Evolutionary conservation across 192 early-diverging fungal genomes (phyloP), one percentile per base, ranked within the genome.

Genomic region (Globomyces pollinis-pini): DNA sequence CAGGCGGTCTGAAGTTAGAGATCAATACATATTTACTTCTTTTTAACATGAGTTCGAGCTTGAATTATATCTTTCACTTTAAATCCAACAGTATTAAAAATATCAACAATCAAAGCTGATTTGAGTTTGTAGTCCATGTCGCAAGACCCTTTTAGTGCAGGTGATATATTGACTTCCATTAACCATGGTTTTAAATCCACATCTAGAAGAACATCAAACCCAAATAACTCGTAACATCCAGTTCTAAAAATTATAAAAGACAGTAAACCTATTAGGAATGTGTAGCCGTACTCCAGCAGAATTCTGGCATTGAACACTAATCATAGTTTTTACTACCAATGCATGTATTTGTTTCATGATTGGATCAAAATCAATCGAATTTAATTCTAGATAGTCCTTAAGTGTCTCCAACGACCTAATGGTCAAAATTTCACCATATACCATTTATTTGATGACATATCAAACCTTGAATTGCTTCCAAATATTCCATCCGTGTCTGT

Each of bases 21-120:
- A 41, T 11, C 9, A 41, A 31, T 24, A 16, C n/a, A 9, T 42
- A 16, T 5, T 42, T 5, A 16, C 7, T 49, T 49, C 28, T 59
- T 21, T 8, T 21, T 59, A 11, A 9, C 2, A 18, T 11, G 5
- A 18, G 50, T 56, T 13, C 43, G 30, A 18, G 36, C 35, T 13
- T 29, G 16, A 26, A 62, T 60, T 4, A 71, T 7, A 55, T 73
- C 71, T 24, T 44, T 20, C 0, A 72, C 33, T n/a, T 61, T 41
- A 34, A 78, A 29, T 1, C 76, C 76, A 33, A 70, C 65, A 16
- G 74, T 57, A 53, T 78, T 78, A 47, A 78, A 64, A 35, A 78
- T 44, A 51, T 78, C 76, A 0, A 59, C 50, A 9, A 67, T 64
- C 24, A 78, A 18, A 24, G 34, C 31, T 33, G 60, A 52, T 52